phyloP scores from a whole-genome alignment of 2,329 filamentous ascomycete species.

The Colletotrichum incanum region DNA sequence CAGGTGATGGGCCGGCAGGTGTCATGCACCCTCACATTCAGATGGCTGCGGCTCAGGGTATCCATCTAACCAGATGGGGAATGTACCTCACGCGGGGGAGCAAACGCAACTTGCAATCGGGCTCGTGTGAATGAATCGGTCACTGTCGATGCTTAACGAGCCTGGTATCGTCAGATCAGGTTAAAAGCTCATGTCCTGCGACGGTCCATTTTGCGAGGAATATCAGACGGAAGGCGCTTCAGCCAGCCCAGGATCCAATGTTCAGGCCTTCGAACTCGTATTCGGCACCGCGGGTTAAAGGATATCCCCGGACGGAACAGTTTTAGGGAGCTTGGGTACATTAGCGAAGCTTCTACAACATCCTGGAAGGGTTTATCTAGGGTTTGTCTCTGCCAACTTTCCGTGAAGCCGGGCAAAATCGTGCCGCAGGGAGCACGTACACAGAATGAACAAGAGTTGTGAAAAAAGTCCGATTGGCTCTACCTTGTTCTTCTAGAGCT shows the following conservation, averaged over 20 bases:
- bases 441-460: background rate
- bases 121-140: background rate
- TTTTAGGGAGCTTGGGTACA: background rate
- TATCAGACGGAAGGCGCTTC: conserved; percentile 25
- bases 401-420: no score
- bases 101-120: background rate
- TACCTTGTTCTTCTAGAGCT: no score
- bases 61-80: background rate
- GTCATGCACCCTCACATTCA: conserved; percentile 24
- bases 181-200: background rate
- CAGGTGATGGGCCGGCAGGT: conserved; percentile 31
- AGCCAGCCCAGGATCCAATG: background rate
- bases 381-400: background rate
- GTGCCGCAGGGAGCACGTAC: background rate
- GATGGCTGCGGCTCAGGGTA: conserved; percentile 10
- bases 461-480: background rate
- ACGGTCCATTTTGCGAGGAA: conserved; percentile 16
- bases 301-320: background rate
- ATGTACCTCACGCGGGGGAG: background rate
- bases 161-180: background rate
- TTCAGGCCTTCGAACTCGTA: conserved; percentile 14
- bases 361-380: background rate
- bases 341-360: background rate
- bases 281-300: conserved; percentile 2
- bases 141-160: background rate